Base-by-base conservation (phyloP, 192 early-diverging fungal genomes). In the Phlyctochytrium planicorne region DNA sequence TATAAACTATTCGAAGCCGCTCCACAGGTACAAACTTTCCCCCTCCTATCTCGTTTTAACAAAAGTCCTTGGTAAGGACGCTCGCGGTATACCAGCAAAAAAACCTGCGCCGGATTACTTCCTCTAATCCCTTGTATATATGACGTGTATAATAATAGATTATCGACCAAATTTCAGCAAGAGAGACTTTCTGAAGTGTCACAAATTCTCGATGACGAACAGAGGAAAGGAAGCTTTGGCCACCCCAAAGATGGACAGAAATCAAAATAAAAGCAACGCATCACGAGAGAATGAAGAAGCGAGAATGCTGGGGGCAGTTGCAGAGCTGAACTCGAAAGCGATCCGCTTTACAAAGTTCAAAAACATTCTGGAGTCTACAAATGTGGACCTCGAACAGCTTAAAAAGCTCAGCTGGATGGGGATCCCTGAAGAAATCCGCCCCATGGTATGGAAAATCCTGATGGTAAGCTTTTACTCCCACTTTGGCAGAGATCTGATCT, bases 1-100 rank as follows among this genome's bases (percentile, higher is more conserved):
- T 98, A 91, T 70, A 94, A 92, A 76, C 91, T 96, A 53, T 98
- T 98, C 73, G 90, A 95, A 27, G 93, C 94, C 16, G 93, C 94
- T 52, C 90, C 89, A 36, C 92, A 94, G 74, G 90, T 91, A 75
- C 37, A 59, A 52, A 57, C n/a, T 57, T 23, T 14, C 20, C 30
- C 10, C 20, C 2, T 6, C n/a, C 47, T 65, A 24, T 59, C 34
- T 65, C n/a, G 34, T 55, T 65, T 57, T 4, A 27, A 60, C 14
- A 16, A 23, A 37, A 29, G 3, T 23, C 16, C 37, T 55, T 65
- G 24, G 34, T 71, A 75, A 90, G 84, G 93, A 95, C 63, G 84
- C 90, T 2, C 84, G 95, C 31, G 89, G 89, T 1, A 80, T 88
- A 3, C 90, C 94, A 4, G 81, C 84, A 1, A 93, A 93, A 67